Percentiles rank a stretch among this genome's conserved stretches.
These are phyloP conservation scores for Stereocaulon alpinum DNA, from an alignment of 495 filamentous ascomycete genomes.

Conservation along the genomic window DNA sequence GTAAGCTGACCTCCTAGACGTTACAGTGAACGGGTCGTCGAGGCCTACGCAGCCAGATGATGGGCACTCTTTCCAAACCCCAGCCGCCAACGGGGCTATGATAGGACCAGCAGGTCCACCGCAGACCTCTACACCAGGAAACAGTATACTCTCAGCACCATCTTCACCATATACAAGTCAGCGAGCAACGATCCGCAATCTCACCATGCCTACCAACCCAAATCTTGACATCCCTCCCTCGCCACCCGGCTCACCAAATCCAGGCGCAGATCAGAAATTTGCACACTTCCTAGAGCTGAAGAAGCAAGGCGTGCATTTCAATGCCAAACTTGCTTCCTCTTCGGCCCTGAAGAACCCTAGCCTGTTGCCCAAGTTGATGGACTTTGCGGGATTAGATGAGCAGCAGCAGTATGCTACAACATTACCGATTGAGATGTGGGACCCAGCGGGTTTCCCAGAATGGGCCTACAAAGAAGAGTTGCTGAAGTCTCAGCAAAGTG, in stretches of 20 bases:
- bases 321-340: slow-evolving; percentile 62
- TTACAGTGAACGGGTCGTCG: slow-evolving; percentile 8
- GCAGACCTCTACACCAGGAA: slow-evolving; percentile 20
- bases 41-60: background rate
- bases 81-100: slow-evolving; percentile 31
- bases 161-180: slow-evolving; percentile 60
- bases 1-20: slow-evolving; percentile 1
- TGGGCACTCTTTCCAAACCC: background rate
- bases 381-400: slow-evolving; percentile 63
- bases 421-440: slow-evolving; percentile 55
- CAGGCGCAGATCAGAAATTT: slow-evolving; percentile 60
- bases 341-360: slow-evolving; percentile 71
- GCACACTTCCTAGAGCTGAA: slow-evolving; percentile 77
- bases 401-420: slow-evolving; percentile 67
- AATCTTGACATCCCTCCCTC: slow-evolving; percentile 77
- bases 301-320: slow-evolving; percentile 81
- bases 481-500: slow-evolving; percentile 50
- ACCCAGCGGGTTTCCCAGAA: slow-evolving; percentile 52
- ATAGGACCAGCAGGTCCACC: slow-evolving; percentile 35
- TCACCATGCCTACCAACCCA: slow-evolving; percentile 75
- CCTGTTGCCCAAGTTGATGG: slow-evolving; percentile 66
- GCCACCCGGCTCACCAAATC: slow-evolving; percentile 64
- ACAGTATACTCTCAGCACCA: slow-evolving; percentile 29
- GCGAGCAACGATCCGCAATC: slow-evolving; percentile 58
- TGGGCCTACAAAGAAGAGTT: slow-evolving; percentile 69